Evolutionary conservation across 306 rosid genomes (phyloP).

Genomic region (Casuarina equisetifolia): DNA sequence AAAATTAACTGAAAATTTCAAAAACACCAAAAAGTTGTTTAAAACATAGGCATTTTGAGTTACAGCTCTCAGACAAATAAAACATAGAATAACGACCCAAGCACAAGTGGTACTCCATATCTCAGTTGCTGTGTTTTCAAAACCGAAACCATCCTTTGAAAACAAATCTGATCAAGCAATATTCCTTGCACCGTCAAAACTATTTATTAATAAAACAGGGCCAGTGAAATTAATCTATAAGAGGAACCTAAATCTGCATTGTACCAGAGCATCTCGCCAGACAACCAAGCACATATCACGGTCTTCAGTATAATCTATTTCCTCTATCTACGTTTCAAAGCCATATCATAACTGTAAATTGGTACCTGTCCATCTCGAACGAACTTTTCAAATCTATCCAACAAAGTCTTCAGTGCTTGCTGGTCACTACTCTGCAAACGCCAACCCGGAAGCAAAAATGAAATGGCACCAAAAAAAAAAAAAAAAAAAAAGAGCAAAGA

Average conservation of each 20-base stretch:
- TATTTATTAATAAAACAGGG: background rate
- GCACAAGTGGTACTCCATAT: background rate
- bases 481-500: background rate
- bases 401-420: conserved; percentile 59
- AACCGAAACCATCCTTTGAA: background rate
- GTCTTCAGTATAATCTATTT: background rate
- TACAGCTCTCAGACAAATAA: background rate
- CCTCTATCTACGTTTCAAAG: background rate
- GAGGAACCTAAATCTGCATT: background rate
- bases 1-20: background rate
- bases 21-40: background rate
- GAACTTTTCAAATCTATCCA: conserved; percentile 38
- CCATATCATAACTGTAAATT: background rate
- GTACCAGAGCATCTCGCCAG: background rate
- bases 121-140: background rate
- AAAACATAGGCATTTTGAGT: no score
- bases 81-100: background rate
- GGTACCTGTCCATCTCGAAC: conserved; percentile 31
- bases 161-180: background rate
- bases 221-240: background rate
- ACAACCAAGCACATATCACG: background rate
- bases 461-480: no score
- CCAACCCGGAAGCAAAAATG: conserved; percentile 4
- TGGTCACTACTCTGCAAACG: conserved; percentile 57
- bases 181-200: no score